Conservation (phyloP, 805 yeast genomes). For the Yarrowia divulgata region DNA sequence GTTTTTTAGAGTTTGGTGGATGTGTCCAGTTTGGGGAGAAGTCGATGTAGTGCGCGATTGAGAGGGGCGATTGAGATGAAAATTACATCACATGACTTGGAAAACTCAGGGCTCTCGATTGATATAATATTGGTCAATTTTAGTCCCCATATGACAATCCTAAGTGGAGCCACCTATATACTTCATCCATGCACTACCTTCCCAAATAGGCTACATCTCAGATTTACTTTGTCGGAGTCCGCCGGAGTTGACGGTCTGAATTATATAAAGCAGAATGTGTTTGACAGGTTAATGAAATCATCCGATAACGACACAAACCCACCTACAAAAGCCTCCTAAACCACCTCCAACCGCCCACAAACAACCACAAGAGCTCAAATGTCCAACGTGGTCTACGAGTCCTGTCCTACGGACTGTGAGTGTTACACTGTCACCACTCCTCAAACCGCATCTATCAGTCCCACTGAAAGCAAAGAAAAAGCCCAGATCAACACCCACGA, state of each 20-base stretch:
- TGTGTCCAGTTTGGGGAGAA: too few relatives aligned
- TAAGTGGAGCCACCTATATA: too few relatives aligned
- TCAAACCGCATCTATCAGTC: neutral
- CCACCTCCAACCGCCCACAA: neutral
- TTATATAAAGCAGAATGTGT: neutral
- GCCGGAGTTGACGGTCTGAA: neutral
- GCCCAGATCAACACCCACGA: neutral
- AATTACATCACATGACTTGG: neutral
- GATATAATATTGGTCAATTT: neutral
- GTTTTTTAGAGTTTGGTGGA: neutral
- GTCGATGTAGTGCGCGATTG: neutral
- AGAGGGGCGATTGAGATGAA: neutral
- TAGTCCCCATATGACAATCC: too few relatives aligned
- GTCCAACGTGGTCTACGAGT: neutral
- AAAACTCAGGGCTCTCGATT: neutral
- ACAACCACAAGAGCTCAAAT: too few relatives aligned
- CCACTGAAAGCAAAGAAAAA: slow-evolving; percentile 1
- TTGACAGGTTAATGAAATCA: neutral
- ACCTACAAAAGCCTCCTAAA: neutral
- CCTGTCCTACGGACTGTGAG: slow-evolving; percentile 14
- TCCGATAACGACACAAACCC: neutral
- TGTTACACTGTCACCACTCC: slow-evolving; percentile 22
- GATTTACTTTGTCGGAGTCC: slow-evolving; percentile 36
- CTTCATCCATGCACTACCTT: neutral
- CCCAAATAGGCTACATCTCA: slow-evolving; percentile 16